phyloP scores from a whole-genome alignment of 805 yeast genomes.

The Teunomyces barrocoloradensis region DNA sequence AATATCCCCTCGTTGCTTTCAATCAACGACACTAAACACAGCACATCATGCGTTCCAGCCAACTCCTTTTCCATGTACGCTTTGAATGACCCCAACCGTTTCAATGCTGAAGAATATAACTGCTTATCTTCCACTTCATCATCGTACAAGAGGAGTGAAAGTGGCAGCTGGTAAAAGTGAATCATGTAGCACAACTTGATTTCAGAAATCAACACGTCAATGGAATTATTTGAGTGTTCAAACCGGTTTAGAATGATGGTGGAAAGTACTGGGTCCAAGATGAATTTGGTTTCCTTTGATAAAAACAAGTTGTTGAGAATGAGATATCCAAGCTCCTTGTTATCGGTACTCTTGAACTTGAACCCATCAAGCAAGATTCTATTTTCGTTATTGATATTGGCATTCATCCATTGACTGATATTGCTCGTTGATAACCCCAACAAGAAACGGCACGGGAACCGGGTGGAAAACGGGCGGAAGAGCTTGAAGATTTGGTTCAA shows the following conservation, averaged over 20 bases:
- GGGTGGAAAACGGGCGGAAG: constrained; percentile 22
- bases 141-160: constrained; percentile 20
- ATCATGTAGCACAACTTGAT: constrained; percentile 38
- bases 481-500: constrained; percentile 35
- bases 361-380: constrained; percentile 26
- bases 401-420: constrained; percentile 36
- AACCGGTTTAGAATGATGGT: constrained; percentile 33
- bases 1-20: constrained; percentile 9
- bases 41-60: background rate
- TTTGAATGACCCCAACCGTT: constrained; percentile 38
- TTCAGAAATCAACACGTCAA: constrained; percentile 37
- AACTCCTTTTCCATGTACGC: constrained; percentile 24
- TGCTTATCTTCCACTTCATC: constrained; percentile 6
- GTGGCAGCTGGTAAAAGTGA: constrained; percentile 39
- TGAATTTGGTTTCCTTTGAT: constrained; percentile 16
- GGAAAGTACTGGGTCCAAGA: constrained; percentile 23
- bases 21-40: background rate
- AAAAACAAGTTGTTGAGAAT: constrained; percentile 34
- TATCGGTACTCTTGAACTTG: constrained; percentile 32
- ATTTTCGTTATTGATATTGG: constrained; percentile 29
- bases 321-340: constrained; percentile 30
- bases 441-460: constrained; percentile 33
- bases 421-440: constrained; percentile 36
- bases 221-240: constrained; percentile 38
- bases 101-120: constrained; percentile 22